Percentiles rank a stretch among this genome's conserved stretches.
These are phyloP conservation scores for Inga leiocalycina DNA, from an alignment of 306 rosid genomes.

Conservation along the genomic window DNA sequence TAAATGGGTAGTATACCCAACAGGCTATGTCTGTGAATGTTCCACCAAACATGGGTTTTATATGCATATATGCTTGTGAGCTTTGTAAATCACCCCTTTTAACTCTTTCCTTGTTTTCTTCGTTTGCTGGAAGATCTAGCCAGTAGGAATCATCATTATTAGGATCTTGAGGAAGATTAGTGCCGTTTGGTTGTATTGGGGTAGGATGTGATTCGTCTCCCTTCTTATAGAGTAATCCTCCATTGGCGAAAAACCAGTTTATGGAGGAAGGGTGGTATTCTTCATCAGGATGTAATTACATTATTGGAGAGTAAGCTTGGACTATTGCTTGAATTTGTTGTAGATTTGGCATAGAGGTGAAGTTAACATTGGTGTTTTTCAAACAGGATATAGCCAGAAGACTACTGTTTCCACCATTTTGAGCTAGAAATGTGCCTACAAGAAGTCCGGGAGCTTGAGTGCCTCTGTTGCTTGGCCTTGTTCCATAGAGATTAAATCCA, in stretches of 20 bases:
- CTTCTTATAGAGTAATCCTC: not conserved
- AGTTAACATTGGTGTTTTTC: conserved; percentile 39
- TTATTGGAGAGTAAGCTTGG: conserved; percentile 51
- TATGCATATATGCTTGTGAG: conserved; percentile 44
- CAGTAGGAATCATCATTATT: conserved; percentile 54
- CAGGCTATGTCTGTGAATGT: not conserved
- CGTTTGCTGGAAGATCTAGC: conserved; percentile 49
- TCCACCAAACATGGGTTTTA: conserved; percentile 40
- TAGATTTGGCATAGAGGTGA: conserved; percentile 46
- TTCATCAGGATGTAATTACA: conserved; percentile 58
- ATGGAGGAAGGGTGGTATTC: conserved; percentile 47
- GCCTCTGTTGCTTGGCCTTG: conserved; percentile 34
- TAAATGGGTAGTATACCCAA: not conserved
- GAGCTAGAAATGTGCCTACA: conserved; percentile 50
- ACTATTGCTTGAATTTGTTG: conserved; percentile 41
- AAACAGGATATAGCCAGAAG: conserved; percentile 44
- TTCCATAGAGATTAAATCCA: conserved; percentile 45
- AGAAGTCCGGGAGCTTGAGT: conserved; percentile 47
- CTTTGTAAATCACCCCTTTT: conserved; percentile 47
- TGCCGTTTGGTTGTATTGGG: conserved; percentile 40
- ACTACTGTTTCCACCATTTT: conserved; percentile 16
- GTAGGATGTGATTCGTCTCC: conserved; percentile 38
- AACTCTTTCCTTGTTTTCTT: conserved; percentile 40
- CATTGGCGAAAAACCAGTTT: not conserved
- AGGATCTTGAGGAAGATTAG: conserved; percentile 53